Evolutionary conservation across 805 yeast genomes (phyloP).

Genomic region (Suhomyces prunicola): DNA sequence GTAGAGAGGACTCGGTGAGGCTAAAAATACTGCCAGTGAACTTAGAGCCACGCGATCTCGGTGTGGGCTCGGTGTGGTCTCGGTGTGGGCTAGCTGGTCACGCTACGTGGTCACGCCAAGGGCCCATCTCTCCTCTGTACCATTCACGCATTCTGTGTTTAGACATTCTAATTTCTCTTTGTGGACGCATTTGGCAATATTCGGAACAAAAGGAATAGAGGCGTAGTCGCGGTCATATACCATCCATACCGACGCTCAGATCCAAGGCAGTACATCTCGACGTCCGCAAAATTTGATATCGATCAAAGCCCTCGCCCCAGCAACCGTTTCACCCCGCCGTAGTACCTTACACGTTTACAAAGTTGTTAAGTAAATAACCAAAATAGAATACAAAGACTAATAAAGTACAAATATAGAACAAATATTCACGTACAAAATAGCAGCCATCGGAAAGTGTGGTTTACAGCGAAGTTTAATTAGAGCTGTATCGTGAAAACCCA

Average conservation of each 20-base stretch:
- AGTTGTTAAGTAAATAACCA: background rate
- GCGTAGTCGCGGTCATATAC: background rate
- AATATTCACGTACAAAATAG: background rate
- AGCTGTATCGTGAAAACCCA: background rate
- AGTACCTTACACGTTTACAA: background rate
- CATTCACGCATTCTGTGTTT: background rate
- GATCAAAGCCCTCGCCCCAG: background rate
- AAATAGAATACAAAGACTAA: background rate
- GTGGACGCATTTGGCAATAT: background rate
- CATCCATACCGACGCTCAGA: background rate
- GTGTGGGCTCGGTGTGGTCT: too few species aligned
- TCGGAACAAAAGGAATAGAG: constrained; percentile 1
- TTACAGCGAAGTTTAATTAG: background rate
- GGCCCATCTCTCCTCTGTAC: too few species aligned
- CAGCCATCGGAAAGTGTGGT: background rate
- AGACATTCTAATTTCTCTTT: background rate
- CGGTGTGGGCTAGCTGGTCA: too few species aligned
- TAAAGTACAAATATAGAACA: background rate
- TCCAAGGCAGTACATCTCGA: background rate
- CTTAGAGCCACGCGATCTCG: too few species aligned
- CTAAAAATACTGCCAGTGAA: too few species aligned
- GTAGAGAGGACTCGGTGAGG: too few species aligned
- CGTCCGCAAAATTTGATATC: background rate
- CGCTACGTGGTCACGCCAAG: background rate
- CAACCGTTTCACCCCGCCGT: background rate